Evolutionary conservation across 1,139 yeast species (phyloP).

Genomic region (Pichia sp.): DNA sequence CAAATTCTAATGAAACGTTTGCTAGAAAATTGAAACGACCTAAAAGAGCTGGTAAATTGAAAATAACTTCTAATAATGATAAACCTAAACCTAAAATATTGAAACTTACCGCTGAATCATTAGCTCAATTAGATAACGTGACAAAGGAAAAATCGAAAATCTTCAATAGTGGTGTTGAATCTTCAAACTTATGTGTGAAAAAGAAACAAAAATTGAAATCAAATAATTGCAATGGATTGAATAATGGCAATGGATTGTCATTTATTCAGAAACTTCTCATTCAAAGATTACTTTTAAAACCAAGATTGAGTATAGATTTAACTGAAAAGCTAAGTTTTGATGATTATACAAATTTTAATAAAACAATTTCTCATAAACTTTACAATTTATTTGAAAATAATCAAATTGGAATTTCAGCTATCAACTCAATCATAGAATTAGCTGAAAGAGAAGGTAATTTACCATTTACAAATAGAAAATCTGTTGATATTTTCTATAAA

Average conservation of each 20-base stretch:
- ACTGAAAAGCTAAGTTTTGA: slow-evolving; percentile 10
- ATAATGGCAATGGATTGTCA: slow-evolving; percentile 1
- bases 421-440: slow-evolving; percentile 15
- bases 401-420: slow-evolving; percentile 6
- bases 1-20: neutral
- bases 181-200: neutral
- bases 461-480: slow-evolving; percentile 10
- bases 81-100: neutral
- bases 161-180: too few species aligned
- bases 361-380: slow-evolving; percentile 22
- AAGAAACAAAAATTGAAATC: too few species aligned
- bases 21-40: slow-evolving; percentile 9
- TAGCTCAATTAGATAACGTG: slow-evolving; percentile 15
- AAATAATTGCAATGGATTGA: neutral
- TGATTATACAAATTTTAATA: slow-evolving; percentile 25
- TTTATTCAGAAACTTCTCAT: slow-evolving; percentile 25
- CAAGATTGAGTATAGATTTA: slow-evolving; percentile 18
- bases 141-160: neutral
- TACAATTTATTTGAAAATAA: slow-evolving; percentile 16
- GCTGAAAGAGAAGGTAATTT: slow-evolving; percentile 14
- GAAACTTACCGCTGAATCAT: slow-evolving; percentile 20
- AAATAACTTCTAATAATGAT: slow-evolving; percentile 1
- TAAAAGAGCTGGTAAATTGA: slow-evolving; percentile 3
- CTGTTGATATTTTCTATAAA: slow-evolving; percentile 9
- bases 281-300: slow-evolving; percentile 26